Conservation (phyloP, 2,329 filamentous ascomycete species). For the Geosmithia flava region DNA sequence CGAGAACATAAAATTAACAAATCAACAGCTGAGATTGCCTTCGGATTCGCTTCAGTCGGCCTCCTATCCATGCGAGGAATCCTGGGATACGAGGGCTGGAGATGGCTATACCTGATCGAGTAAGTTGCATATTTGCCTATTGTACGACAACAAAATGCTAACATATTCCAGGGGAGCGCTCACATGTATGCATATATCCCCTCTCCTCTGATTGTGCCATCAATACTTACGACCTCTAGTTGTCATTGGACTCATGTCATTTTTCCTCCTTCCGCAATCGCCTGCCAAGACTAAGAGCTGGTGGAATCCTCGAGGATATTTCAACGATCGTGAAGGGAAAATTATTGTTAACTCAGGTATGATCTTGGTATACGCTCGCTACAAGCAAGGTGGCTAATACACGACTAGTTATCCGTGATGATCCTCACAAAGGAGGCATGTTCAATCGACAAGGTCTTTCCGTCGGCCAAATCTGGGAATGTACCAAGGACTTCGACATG, state of each 20-base stretch:
- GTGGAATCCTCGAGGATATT: conserved; percentile 47
- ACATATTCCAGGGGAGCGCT: conserved; percentile 12
- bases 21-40: conserved; percentile 22
- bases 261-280: conserved; percentile 45
- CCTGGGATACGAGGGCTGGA: conserved; percentile 40
- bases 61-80: conserved; percentile 41
- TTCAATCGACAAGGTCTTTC: conserved; percentile 37
- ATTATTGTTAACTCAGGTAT: conserved; percentile 47
- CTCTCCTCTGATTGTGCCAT: neutral
- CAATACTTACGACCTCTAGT: conserved; percentile 17
- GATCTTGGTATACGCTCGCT: neutral
- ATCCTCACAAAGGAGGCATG: conserved; percentile 42
- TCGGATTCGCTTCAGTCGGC: conserved; percentile 27
- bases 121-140: conserved; percentile 6
- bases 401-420: conserved; percentile 31
- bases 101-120: conserved; percentile 38
- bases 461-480: conserved; percentile 27
- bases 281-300: conserved; percentile 49
- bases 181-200: conserved; percentile 11
- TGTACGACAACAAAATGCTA: conserved; percentile 3
- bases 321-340: conserved; percentile 49
- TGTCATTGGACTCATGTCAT: conserved; percentile 36
- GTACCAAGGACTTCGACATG: conserved; percentile 37
- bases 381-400: neutral
- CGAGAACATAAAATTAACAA: neutral